Evolutionary conservation across 805 yeast genomes (phyloP).

Genomic region (Torulaspora franciscae): DNA sequence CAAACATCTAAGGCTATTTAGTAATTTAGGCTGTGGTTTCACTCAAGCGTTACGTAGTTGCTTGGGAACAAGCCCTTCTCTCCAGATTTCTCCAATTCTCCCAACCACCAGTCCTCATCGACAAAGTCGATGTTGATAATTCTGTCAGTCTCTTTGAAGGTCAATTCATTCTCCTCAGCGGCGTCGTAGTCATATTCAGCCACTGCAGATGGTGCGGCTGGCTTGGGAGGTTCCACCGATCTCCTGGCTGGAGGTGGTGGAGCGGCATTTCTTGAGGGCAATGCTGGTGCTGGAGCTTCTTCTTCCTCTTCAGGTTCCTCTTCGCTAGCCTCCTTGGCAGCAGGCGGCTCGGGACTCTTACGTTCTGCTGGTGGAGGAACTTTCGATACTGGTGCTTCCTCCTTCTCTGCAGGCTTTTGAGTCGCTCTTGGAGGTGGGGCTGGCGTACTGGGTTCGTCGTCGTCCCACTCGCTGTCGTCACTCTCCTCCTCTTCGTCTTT

Average conservation of each 20-base stretch:
- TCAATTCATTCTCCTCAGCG: conserved; percentile 85
- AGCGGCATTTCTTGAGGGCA: conserved; percentile 26
- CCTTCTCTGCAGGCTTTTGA: conserved; percentile 11
- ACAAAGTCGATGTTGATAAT: conserved; percentile 81
- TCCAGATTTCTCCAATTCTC: conserved; percentile 60
- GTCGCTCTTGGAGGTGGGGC: conserved; percentile 16
- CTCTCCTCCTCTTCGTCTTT: conserved; percentile 24
- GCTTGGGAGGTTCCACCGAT: conserved; percentile 16
- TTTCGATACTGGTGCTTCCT: conserved; percentile 15
- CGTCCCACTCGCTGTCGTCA: conserved; percentile 27
- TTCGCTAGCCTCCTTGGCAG: conserved; percentile 10
- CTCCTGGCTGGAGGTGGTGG: conserved; percentile 34
- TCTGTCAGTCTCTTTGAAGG: conserved; percentile 76
- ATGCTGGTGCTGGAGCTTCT: conserved; percentile 24
- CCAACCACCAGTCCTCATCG: conserved; percentile 98
- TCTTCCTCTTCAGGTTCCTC: conserved; percentile 23
- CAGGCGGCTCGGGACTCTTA: conserved; percentile 15
- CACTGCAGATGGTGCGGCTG: conserved; percentile 46
- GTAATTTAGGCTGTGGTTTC: background rate
- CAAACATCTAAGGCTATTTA: conserved; percentile 1
- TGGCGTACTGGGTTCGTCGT: conserved; percentile 22
- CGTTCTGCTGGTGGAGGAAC: conserved; percentile 4
- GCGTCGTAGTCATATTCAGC: conserved; percentile 91
- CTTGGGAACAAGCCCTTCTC: conserved; percentile 86
- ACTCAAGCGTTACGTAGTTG: conserved; percentile 59